Evolutionary conservation across 2,329 filamentous ascomycete species (phyloP).

Genomic region (Verticillium longisporum): DNA sequence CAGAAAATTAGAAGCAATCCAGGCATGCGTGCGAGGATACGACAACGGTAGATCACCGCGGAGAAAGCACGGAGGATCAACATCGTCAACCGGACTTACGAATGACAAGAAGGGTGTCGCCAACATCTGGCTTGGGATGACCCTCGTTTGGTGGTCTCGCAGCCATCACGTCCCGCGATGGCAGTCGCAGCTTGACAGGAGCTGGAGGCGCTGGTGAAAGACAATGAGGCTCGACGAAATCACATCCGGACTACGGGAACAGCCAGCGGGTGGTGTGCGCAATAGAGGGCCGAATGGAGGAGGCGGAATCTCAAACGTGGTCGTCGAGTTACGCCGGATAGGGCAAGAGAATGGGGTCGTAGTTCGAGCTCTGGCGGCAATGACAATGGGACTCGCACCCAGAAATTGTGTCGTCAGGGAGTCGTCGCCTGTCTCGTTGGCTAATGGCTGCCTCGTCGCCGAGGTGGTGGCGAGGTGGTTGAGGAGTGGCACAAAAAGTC

Average conservation of each 20-base stretch:
- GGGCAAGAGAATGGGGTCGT: not conserved
- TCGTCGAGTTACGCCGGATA: not conserved
- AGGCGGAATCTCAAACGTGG: not conserved
- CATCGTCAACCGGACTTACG: slow-evolving; percentile 42
- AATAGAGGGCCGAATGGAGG: not conserved
- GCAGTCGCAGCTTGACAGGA: slow-evolving; percentile 4
- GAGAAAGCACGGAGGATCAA: not conserved
- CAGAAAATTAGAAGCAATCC: not conserved
- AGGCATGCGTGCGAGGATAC: not conserved
- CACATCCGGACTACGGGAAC: slow-evolving; percentile 8
- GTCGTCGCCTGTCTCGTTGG: not conserved
- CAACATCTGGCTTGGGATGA: slow-evolving; percentile 48
- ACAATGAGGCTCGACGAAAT: slow-evolving; percentile 5
- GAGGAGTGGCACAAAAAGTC: not conserved
- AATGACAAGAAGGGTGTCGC: slow-evolving; percentile 64
- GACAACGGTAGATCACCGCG: not conserved
- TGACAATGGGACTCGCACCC: not conserved
- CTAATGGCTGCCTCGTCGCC: not conserved
- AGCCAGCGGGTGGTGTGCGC: not conserved
- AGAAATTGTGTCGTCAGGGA: not conserved
- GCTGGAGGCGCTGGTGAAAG: slow-evolving; percentile 12
- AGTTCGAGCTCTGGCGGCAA: not conserved
- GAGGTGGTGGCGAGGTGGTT: not conserved
- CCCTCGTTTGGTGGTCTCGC: slow-evolving; percentile 28
- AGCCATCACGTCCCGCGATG: slow-evolving; percentile 26